These are phyloP conservation scores for Amanita rubescens DNA, from an alignment of 768 basidiomycete genomes.

Conservation along the genomic window DNA sequence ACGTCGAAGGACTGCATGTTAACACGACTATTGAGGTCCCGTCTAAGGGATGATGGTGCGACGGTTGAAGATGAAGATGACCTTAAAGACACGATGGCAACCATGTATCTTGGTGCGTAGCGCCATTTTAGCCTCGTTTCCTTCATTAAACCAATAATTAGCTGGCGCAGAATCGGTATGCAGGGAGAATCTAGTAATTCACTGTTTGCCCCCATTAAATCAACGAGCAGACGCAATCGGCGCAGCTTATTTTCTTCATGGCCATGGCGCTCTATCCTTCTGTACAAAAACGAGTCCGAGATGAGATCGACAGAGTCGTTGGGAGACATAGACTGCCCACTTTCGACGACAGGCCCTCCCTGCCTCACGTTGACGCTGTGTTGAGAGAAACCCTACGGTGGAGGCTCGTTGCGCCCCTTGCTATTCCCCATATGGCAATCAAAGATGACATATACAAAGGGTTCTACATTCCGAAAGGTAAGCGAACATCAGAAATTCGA, in stretches of 20 bases:
- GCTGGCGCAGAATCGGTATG: slow-evolving; percentile 4
- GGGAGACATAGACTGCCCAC: slow-evolving; percentile 13
- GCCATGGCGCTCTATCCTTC: slow-evolving; percentile 15
- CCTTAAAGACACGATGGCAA: background rate
- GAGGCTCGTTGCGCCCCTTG: slow-evolving; percentile 11
- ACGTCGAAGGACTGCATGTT: background rate
- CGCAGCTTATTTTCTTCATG: slow-evolving; percentile 7
- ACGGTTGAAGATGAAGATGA: background rate
- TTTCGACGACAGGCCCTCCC: slow-evolving; percentile 11
- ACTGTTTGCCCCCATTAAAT: background rate
- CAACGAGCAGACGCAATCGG: background rate
- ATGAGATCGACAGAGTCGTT: slow-evolving; percentile 12
- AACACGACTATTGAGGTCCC: background rate
- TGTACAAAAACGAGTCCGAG: slow-evolving; percentile 11
- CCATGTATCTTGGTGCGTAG: background rate
- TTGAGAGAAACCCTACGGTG: slow-evolving; percentile 13
- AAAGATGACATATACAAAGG: slow-evolving; percentile 18
- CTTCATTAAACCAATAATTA: background rate
- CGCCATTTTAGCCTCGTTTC: background rate
- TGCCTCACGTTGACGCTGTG: slow-evolving; percentile 12
- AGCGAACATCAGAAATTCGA: background rate
- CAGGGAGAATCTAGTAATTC: background rate
- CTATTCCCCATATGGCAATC: slow-evolving; percentile 12
- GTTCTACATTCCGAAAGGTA: slow-evolving; percentile 14
- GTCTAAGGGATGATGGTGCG: background rate